Percentiles rank a stretch among this genome's conserved stretches.
These are phyloP conservation scores for Echinosophora koreensis DNA, from an alignment of 306 rosid species.

Conservation along the genomic window DNA sequence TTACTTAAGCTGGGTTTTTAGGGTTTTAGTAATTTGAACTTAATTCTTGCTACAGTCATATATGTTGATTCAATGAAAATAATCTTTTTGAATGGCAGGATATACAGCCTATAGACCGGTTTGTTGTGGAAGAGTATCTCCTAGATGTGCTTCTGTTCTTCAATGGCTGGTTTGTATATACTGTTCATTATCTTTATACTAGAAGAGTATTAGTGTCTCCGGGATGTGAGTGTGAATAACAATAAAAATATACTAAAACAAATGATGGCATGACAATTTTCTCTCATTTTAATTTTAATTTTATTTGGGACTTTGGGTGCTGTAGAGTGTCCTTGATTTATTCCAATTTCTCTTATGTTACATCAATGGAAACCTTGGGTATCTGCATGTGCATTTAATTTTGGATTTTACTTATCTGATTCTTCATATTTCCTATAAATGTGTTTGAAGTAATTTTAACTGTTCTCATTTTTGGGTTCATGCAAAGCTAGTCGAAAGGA, in stretches of 20 bases:
- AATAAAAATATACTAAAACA: background rate
- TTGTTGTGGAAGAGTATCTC: conserved; percentile 95
- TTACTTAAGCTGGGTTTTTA: conserved; percentile 6
- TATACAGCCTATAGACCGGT: conserved; percentile 88
- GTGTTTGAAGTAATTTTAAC: conserved; percentile 51
- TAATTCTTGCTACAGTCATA: conserved; percentile 29
- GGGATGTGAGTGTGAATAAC: background rate
- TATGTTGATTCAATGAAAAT: conserved; percentile 28
- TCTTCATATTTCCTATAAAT: conserved; percentile 7
- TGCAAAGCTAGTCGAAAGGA: conserved; percentile 99
- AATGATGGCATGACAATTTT: conserved; percentile 28
- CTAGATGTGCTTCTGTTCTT: conserved; percentile 94
- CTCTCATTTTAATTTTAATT: background rate
- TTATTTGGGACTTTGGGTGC: background rate
- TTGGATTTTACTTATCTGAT: background rate
- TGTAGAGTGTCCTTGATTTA: background rate
- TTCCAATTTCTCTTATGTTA: background rate
- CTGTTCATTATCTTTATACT: conserved; percentile 26
- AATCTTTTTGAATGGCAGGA: conserved; percentile 70
- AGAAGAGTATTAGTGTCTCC: conserved; percentile 1
- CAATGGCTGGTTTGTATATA: conserved; percentile 91
- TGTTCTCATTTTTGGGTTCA: conserved; percentile 59
- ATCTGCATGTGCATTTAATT: conserved; percentile 16
- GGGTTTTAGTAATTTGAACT: conserved; percentile 23
- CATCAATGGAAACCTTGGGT: conserved; percentile 23